Percentiles rank a stretch among this genome's conserved stretches.
phyloP scores from a whole-genome alignment of 345 rosid species.

The Citrus mangshanensis region DNA sequence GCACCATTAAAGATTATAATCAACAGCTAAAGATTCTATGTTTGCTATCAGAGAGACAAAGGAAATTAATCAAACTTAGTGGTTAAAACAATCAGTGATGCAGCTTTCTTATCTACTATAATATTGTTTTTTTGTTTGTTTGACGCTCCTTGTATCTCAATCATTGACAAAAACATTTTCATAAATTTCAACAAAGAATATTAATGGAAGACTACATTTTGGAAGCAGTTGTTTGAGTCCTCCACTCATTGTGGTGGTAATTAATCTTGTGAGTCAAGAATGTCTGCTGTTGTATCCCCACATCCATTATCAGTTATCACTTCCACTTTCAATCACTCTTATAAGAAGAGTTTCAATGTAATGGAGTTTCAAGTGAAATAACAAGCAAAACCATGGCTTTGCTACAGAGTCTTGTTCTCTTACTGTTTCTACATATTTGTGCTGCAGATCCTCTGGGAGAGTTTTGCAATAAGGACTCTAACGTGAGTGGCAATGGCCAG shows the following conservation, averaged over 20 bases:
- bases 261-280: conserved; percentile 7
- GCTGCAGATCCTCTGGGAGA: conserved; percentile 56
- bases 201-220: not conserved
- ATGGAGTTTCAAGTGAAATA: not conserved
- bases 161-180: not conserved
- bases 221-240: not conserved
- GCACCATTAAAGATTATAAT: not conserved
- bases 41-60: not conserved
- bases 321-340: not conserved
- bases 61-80: not conserved
- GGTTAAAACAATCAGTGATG: not conserved
- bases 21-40: not conserved
- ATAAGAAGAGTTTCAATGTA: not conserved
- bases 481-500: conserved; percentile 25
- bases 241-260: not conserved
- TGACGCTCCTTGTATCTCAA: not conserved
- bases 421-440: conserved; percentile 27
- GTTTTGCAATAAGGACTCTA: conserved; percentile 39
- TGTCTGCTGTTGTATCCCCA: conserved; percentile 4
- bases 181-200: not conserved
- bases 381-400: conserved; percentile 22
- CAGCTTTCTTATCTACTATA: not conserved
- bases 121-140: no score
- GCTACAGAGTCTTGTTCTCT: conserved; percentile 19
- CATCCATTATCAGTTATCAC: not conserved